phyloP scores from a whole-genome alignment of 2,329 filamentous ascomycete species.

The Penicillium capsulatum region DNA sequence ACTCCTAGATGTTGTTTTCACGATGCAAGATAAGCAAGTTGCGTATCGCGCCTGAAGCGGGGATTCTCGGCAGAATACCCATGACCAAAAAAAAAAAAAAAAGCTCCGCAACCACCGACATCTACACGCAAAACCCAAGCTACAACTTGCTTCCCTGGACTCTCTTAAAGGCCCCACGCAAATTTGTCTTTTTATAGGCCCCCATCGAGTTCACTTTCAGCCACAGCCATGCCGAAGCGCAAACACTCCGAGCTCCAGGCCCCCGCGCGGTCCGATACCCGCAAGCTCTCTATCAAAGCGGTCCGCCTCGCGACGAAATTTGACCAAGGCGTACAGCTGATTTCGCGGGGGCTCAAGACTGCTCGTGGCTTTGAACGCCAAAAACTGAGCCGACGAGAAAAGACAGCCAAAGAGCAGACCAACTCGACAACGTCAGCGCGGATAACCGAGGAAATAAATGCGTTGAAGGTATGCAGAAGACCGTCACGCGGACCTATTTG shows the following conservation, averaged over 20 bases:
- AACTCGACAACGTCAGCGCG: constrained; percentile 42
- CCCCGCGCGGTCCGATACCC: constrained; percentile 16
- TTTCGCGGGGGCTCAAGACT: constrained; percentile 53
- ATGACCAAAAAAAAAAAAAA: constrained; percentile 20
- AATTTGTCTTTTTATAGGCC: not conserved
- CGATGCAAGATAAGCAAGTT: too few species aligned
- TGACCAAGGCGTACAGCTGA: constrained; percentile 47
- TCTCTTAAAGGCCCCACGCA: not conserved
- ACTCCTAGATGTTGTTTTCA: too few species aligned
- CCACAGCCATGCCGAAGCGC: constrained; percentile 42
- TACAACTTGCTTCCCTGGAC: too few species aligned
- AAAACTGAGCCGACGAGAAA: constrained; percentile 58
- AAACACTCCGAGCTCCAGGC: constrained; percentile 36
- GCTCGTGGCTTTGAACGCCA: constrained; percentile 61
- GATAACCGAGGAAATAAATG: constrained; percentile 53
- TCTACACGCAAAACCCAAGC: not conserved
- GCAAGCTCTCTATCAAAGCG: constrained; percentile 32
- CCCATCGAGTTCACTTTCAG: too few species aligned
- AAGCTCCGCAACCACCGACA: constrained; percentile 10
- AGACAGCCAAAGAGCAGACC: constrained; percentile 48
- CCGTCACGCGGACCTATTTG: not conserved
- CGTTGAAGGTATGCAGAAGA: constrained; percentile 48
- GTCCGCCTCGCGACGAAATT: constrained; percentile 46
- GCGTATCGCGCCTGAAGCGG: constrained; percentile 4
- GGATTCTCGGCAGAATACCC: constrained; percentile 20